phyloP scores from a whole-genome alignment of 1,284 basidiomycete genomes.

The Austroboletus niveus region DNA sequence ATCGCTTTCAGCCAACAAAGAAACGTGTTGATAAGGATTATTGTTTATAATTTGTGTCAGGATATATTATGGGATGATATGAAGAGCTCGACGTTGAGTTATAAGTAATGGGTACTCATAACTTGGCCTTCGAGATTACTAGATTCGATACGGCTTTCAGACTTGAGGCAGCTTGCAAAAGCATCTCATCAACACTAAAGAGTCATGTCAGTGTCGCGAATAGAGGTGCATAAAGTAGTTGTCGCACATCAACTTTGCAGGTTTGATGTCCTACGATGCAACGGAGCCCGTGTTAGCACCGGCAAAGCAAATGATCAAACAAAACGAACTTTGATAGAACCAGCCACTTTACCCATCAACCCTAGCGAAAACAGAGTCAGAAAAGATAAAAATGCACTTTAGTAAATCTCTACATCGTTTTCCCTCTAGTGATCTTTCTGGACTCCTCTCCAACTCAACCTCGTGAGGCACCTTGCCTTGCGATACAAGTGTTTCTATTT shows the following conservation, averaged over 20 bases:
- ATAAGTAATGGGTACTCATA: conserved; percentile 33
- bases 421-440: conserved; percentile 64
- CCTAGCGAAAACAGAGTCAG: conserved; percentile 38
- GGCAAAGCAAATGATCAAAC: background rate
- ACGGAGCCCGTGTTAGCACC: conserved; percentile 1
- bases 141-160: conserved; percentile 38
- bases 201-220: conserved; percentile 12
- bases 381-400: conserved; percentile 1
- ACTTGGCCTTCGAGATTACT: conserved; percentile 41
- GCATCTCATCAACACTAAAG: conserved; percentile 67
- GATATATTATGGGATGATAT: too few species aligned
- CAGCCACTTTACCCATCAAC: conserved; percentile 88
- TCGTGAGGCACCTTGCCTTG: conserved; percentile 77
- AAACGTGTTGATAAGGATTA: too few species aligned
- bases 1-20: too few species aligned
- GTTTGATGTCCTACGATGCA: conserved; percentile 60
- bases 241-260: conserved; percentile 77
- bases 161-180: conserved; percentile 51
- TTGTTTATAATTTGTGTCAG: too few species aligned
- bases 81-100: too few species aligned
- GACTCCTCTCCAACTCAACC: conserved; percentile 65
- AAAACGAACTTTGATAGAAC: conserved; percentile 59
- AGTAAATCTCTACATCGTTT: conserved; percentile 48
- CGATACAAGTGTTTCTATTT: conserved; percentile 60
- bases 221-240: background rate